Base-by-base conservation (phyloP, 306 rosid species). In the Castanopsis chinensis region DNA sequence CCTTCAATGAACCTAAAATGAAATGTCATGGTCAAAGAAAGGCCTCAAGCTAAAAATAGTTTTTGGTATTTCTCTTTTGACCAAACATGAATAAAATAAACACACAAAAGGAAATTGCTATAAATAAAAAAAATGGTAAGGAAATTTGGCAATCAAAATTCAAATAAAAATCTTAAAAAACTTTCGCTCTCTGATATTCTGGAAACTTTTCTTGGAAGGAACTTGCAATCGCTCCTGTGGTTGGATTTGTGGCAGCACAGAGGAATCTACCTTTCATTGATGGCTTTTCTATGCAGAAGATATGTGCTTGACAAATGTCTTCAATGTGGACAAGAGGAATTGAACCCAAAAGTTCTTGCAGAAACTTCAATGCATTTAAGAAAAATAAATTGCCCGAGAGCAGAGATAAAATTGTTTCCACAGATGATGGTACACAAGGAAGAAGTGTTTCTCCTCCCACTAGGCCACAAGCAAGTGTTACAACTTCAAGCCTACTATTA, bases 251-350 rank as follows among this genome's bases (percentile, higher is more conserved):
- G 59, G 43, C 76, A 6, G 86, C 76, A 69, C 83, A 83, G 32
- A 83, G 72, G 81, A 85, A 84, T 84, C 87, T 86, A 0, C 91
- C 91, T 32, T n/a, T 58, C 63, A 83, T 76, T 5, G 93, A 82
- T 60, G 83, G 79, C 21, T 45, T 75, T 33, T 82, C 84, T 18
- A 82, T 82, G 69, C 93, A 83, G 76, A 87, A 85, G 65, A 87
- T 85, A 79, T 85, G 91, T 1, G 89, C 93, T 60, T 60, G 81
- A 63, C 87, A 83, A 30, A 79, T 88, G 84, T 83, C 93, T 56
- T 89, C 84, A 33, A 89, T 41, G 52, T 30, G 77, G 45, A 0
- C 25, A 35, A 68, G 72, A 68, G 15, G 14, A 37, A 68, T 35
- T 9, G 72, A 35, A 68, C 72, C 72, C 52, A 2, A 35, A 35